These are phyloP conservation scores for Lactifluus pinguis DNA, from an alignment of 768 basidiomycete species.

Conservation along the genomic window DNA sequence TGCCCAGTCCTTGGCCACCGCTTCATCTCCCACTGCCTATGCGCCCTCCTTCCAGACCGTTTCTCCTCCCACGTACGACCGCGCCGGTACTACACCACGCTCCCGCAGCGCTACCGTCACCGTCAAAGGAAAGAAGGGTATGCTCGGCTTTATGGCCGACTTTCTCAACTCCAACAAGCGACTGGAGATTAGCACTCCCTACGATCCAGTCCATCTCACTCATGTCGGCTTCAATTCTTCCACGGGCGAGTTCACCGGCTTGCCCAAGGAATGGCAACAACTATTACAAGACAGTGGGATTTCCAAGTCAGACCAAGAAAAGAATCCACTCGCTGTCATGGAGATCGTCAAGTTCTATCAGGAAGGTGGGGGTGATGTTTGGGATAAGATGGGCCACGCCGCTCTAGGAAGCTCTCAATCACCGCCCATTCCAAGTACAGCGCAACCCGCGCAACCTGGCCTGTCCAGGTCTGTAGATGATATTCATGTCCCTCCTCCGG, in stretches of 20 bases:
- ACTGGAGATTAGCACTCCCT: constrained; percentile 92
- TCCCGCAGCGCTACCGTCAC: constrained; percentile 35
- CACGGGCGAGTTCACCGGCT: constrained; percentile 94
- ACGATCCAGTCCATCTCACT: constrained; percentile 97
- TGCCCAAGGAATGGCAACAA: constrained; percentile 99
- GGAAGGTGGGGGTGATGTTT: constrained; percentile 69
- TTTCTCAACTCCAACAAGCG: constrained; percentile 71
- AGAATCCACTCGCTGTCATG: constrained; percentile 96
- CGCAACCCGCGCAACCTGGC: constrained; percentile 12
- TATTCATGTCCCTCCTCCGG: constrained; percentile 48
- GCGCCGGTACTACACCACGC: constrained; percentile 26
- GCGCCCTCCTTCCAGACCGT: constrained; percentile 4
- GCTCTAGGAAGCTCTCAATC: constrained; percentile 20
- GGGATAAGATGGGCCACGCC: constrained; percentile 72
- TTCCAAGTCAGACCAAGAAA: constrained; percentile 89
- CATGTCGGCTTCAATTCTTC: constrained; percentile 99
- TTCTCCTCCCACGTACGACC: constrained; percentile 10
- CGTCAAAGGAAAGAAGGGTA: constrained; percentile 50
- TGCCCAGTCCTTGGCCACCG: neutral
- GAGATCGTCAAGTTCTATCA: constrained; percentile 99
- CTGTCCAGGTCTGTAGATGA: constrained; percentile 36
- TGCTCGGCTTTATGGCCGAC: constrained; percentile 56
- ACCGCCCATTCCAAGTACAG: constrained; percentile 8
- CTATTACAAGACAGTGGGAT: constrained; percentile 93
- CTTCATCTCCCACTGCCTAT: neutral